Percentiles rank a stretch among this genome's conserved stretches.
Evolutionary conservation across 2,329 filamentous ascomycete genomes (phyloP).

Genomic region (Escovopsis weberi): DNA sequence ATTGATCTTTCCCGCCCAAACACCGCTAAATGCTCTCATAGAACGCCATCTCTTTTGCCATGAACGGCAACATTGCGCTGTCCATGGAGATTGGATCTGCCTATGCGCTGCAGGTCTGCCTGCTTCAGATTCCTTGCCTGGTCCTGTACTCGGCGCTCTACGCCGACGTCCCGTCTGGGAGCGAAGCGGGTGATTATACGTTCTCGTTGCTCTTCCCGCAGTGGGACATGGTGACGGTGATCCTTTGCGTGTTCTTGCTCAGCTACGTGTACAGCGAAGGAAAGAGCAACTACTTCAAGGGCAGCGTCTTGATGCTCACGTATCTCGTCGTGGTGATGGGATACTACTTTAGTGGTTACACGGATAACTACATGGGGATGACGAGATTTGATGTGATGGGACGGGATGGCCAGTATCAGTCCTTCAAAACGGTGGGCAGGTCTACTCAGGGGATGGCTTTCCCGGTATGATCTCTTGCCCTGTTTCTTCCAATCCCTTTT

Average conservation of each 20-base stretch:
- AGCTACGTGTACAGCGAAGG: conserved; percentile 97
- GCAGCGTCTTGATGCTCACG: conserved; percentile 81
- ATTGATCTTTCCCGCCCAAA: not conserved
- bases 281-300: conserved; percentile 99
- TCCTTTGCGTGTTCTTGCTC: conserved; percentile 87
- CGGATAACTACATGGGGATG: conserved; percentile 27
- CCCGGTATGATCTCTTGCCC: conserved; percentile 2
- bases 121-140: conserved; percentile 84
- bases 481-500: too few species aligned
- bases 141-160: conserved; percentile 81
- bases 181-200: conserved; percentile 40
- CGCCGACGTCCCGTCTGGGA: conserved; percentile 25
- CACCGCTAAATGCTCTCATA: conserved; percentile 17
- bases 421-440: conserved; percentile 39
- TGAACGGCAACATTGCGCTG: conserved; percentile 97
- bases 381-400: conserved; percentile 41
- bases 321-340: conserved; percentile 87
- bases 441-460: conserved; percentile 20
- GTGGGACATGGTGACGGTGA: conserved; percentile 97
- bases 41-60: conserved; percentile 98
- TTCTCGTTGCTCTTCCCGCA: conserved; percentile 92
- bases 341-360: conserved; percentile 67
- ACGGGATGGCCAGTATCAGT: conserved; percentile 32
- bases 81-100: conserved; percentile 99
- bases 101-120: conserved; percentile 89